Percentiles rank a stretch among this genome's conserved stretches.
phyloP scores from a whole-genome alignment of 768 basidiomycete species.

The Chiua virens region DNA sequence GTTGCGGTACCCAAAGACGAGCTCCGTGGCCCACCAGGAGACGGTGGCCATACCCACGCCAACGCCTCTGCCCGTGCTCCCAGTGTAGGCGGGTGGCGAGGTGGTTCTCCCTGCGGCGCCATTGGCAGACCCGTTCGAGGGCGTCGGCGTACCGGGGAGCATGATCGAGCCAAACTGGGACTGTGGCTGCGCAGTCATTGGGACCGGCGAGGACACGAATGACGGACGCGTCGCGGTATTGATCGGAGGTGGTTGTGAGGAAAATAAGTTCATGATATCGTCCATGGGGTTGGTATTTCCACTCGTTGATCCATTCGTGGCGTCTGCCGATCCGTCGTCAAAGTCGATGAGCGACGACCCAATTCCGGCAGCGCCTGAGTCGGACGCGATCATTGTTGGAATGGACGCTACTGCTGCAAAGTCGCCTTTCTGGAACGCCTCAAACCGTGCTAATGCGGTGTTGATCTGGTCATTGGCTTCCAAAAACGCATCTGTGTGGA shows the following conservation, averaged over 20 bases:
- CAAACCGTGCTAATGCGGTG: constrained; percentile 84
- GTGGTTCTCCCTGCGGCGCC: constrained; percentile 8
- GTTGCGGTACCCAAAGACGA: constrained; percentile 11
- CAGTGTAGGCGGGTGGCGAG: constrained; percentile 13
- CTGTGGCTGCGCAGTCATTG: constrained; percentile 15
- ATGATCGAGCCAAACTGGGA: constrained; percentile 40
- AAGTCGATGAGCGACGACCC: constrained; percentile 73
- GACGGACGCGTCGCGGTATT: constrained; percentile 31
- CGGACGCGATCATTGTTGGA: constrained; percentile 53
- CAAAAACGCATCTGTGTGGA: constrained; percentile 76
- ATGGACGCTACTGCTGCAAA: constrained; percentile 71
- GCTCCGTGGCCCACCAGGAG: not conserved
- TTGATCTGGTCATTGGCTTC: constrained; percentile 99
- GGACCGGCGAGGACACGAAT: constrained; percentile 15
- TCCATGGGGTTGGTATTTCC: constrained; percentile 35
- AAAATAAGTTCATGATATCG: constrained; percentile 68
- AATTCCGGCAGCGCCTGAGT: constrained; percentile 17
- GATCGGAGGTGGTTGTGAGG: constrained; percentile 20
- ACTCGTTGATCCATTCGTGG: constrained; percentile 10
- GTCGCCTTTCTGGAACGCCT: constrained; percentile 92
- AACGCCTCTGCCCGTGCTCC: constrained; percentile 2
- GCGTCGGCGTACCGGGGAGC: constrained; percentile 42
- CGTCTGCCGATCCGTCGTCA: constrained; percentile 48
- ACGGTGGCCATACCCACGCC: not conserved
- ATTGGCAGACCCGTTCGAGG: constrained; percentile 19